Percentiles rank a stretch among this genome's conserved stretches.
These are phyloP conservation scores for Coemansia sp. DNA, from an alignment of 192 early-diverging fungal species.

Conservation along the genomic window DNA sequence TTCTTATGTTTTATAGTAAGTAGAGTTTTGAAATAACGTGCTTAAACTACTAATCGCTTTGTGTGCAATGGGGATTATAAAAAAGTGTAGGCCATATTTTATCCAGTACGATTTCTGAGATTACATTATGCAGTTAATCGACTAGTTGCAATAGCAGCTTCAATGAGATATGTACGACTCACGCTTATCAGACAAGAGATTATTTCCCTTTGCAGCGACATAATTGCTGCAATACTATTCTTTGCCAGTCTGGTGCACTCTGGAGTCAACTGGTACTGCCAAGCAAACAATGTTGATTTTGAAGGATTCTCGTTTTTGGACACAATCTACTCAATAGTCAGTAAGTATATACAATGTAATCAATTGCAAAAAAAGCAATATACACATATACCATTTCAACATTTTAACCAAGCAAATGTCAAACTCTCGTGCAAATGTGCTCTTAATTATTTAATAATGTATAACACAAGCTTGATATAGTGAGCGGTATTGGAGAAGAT, in stretches of 20 bases:
- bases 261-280: constrained; percentile 48
- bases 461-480: constrained; percentile 18
- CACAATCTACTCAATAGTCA: constrained; percentile 51
- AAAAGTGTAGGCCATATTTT: constrained; percentile 42
- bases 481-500: constrained; percentile 33
- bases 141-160: constrained; percentile 27
- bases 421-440: neutral
- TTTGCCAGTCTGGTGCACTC: constrained; percentile 51
- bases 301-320: constrained; percentile 43
- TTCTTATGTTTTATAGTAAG: neutral
- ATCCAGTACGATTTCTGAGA: constrained; percentile 49
- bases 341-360: constrained; percentile 23
- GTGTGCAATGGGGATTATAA: neutral
- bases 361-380: neutral
- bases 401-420: neutral
- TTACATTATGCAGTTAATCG: constrained; percentile 37
- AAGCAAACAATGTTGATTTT: constrained; percentile 22
- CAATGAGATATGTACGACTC: constrained; percentile 21
- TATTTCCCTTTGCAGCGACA: constrained; percentile 34
- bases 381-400: too few species aligned
- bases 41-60: neutral
- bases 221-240: constrained; percentile 37
- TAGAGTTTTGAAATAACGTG: neutral
- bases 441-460: constrained; percentile 3
- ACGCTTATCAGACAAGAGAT: constrained; percentile 41